These are phyloP conservation scores for Juncus inflexus DNA, from an alignment of 176 grass and related monocot genomes.

Conservation along the genomic window DNA sequence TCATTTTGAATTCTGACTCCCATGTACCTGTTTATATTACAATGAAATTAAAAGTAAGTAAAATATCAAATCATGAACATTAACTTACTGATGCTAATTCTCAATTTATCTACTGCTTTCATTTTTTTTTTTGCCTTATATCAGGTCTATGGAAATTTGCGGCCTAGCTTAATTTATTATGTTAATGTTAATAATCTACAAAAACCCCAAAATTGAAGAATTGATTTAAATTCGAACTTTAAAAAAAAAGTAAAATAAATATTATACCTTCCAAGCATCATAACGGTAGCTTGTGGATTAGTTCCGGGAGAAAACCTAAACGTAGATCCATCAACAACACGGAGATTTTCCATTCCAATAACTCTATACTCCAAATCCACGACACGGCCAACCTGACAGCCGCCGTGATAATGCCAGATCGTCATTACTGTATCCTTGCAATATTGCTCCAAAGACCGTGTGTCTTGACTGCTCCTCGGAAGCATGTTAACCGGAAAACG, in stretches of 20 bases:
- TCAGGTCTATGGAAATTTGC: no score
- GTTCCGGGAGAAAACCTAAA: slow-evolving; percentile 71
- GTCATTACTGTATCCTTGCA: slow-evolving; percentile 72
- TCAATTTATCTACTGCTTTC: no score
- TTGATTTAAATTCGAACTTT: neutral
- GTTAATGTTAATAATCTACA: no score
- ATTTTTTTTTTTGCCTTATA: no score
- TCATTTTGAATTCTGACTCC: slow-evolving; percentile 62
- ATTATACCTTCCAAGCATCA: slow-evolving; percentile 86
- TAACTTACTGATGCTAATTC: no score
- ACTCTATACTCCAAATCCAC: slow-evolving; percentile 68
- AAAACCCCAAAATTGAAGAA: neutral
- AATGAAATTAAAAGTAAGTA: neutral
- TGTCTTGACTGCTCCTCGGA: slow-evolving; percentile 57
- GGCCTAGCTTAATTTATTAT: no score
- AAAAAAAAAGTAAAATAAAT: neutral
- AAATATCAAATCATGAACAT: neutral
- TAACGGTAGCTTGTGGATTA: slow-evolving; percentile 85
- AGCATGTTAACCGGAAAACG: slow-evolving; percentile 61
- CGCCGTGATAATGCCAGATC: slow-evolving; percentile 93
- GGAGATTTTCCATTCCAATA: slow-evolving; percentile 42
- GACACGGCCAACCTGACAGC: slow-evolving; percentile 64
- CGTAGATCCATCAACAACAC: slow-evolving; percentile 73
- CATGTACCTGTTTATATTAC: slow-evolving; percentile 56
- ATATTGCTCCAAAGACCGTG: slow-evolving; percentile 63